A percentile compares a stretch with the other conserved stretches of the same genome.
Conservation (phyloP, 164 flowering plant genomes). For the Tetracentron sinense region DNA sequence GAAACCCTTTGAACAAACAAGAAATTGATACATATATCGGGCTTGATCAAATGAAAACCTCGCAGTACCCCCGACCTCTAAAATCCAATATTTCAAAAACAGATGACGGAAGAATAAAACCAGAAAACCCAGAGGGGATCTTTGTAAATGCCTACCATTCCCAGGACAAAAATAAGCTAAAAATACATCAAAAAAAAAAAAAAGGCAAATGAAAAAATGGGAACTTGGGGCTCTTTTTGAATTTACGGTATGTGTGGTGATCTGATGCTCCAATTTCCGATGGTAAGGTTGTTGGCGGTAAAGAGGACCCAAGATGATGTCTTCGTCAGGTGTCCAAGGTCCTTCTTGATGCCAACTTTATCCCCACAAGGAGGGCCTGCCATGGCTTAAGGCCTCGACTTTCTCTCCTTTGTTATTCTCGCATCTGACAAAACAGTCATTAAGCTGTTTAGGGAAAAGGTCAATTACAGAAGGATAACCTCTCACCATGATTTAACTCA, state of each 20-base stretch:
- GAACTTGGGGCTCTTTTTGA: neutral
- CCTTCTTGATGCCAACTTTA: conserved; percentile 90
- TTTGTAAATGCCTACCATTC: neutral
- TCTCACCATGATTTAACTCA: no score
- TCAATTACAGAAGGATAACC: no score
- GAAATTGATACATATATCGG: neutral
- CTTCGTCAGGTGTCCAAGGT: conserved; percentile 98
- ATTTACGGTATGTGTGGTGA: conserved; percentile 59
- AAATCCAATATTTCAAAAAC: neutral
- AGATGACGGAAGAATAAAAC: neutral
- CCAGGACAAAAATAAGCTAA: neutral
- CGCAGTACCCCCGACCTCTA: neutral
- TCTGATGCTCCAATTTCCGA: conserved; percentile 75
- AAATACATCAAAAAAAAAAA: no score
- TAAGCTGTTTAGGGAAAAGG: no score
- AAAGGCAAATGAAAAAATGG: neutral
- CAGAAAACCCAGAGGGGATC: neutral
- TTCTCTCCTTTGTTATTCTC: neutral
- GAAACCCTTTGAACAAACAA: conserved; percentile 41
- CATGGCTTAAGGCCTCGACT: conserved; percentile 26
- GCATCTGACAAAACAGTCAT: conserved; percentile 13
- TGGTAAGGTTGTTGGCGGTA: conserved; percentile 76
- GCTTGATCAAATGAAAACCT: no score
- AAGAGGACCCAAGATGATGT: conserved; percentile 57
- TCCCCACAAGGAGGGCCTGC: conserved; percentile 83